phyloP scores from a whole-genome alignment of 2,329 filamentous ascomycete genomes.

The Exserohilum rostratum region DNA sequence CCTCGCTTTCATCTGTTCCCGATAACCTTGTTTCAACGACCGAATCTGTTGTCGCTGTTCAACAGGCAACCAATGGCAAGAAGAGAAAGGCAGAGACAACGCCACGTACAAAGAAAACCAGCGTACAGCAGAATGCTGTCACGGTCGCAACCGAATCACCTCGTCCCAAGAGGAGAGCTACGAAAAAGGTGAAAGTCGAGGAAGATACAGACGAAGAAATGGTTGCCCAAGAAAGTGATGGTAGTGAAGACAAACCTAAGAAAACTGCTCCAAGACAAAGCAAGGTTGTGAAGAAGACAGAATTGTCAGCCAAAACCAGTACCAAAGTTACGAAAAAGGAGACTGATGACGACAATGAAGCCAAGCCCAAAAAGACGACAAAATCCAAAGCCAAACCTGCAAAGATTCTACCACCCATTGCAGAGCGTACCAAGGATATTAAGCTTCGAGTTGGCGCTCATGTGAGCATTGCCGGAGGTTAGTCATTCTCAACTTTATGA shows the following conservation, averaged over 20 bases:
- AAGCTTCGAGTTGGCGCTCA: slow-evolving; percentile 91
- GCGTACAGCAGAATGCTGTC: slow-evolving; percentile 6
- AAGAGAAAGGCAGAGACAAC: slow-evolving; percentile 40
- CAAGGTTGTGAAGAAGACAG: not conserved
- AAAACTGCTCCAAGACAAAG: not conserved
- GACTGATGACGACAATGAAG: not conserved
- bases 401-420: slow-evolving; percentile 66
- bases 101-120: slow-evolving; percentile 17
- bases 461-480: slow-evolving; percentile 86
- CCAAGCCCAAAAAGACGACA: slow-evolving; percentile 20
- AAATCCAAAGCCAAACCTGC: slow-evolving; percentile 54
- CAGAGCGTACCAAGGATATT: slow-evolving; percentile 70
- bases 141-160: slow-evolving; percentile 10
- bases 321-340: slow-evolving; percentile 5
- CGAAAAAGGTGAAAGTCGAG: slow-evolving; percentile 28
- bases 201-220: slow-evolving; percentile 20
- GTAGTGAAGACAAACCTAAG: not conserved
- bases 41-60: slow-evolving; percentile 11
- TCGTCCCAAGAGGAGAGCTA: slow-evolving; percentile 19
- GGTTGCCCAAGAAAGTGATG: slow-evolving; percentile 3
- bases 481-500: slow-evolving; percentile 26
- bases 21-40: slow-evolving; percentile 11
- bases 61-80: slow-evolving; percentile 16
- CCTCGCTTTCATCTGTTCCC: slow-evolving; percentile 33
- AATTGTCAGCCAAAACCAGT: not conserved